These are phyloP conservation scores for Podospora sp. DNA, from an alignment of 495 filamentous ascomycete genomes.

Conservation along the genomic window DNA sequence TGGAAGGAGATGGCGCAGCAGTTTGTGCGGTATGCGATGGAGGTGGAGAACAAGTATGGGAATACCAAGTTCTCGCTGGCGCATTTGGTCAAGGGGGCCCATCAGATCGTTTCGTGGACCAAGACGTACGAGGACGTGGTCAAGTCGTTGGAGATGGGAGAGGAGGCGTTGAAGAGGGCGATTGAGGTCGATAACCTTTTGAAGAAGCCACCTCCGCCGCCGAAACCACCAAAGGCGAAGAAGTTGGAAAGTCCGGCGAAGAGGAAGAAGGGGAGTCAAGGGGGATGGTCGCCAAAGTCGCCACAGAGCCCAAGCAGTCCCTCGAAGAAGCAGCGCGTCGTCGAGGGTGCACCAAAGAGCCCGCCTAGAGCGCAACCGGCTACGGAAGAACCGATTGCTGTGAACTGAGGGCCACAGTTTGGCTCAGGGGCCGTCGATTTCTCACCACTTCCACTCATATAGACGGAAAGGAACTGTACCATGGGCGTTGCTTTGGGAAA, in stretches of 20 bases:
- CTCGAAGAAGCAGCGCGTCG: not conserved
- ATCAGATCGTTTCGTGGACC: constrained; percentile 54
- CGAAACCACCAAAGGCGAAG: constrained; percentile 16
- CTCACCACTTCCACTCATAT: not conserved
- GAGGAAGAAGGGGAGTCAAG: constrained; percentile 22
- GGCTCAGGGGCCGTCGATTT: not conserved
- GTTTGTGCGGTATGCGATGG: constrained; percentile 71
- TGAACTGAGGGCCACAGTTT: not conserved
- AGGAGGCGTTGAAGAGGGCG: constrained; percentile 61
- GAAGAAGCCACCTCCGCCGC: constrained; percentile 43
- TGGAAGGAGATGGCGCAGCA: constrained; percentile 77
- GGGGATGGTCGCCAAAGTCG: not conserved
- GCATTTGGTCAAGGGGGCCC: constrained; percentile 68
- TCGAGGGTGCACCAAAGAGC: not conserved
- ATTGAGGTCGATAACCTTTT: constrained; percentile 65
- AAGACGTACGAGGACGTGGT: constrained; percentile 70
- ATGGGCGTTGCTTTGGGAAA: not conserved
- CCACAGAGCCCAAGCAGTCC: not conserved
- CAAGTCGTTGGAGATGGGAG: constrained; percentile 57
- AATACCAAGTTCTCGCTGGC: constrained; percentile 92
- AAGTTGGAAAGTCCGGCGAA: constrained; percentile 25
- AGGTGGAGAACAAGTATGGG: constrained; percentile 78
- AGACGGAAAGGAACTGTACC: not conserved
- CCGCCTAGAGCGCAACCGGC: not conserved
- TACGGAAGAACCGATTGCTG: not conserved